Percentiles rank a stretch among this genome's conserved stretches.
phyloP scores from a whole-genome alignment of 805 yeast species.

The Wickerhamomyces strasburgensis region DNA sequence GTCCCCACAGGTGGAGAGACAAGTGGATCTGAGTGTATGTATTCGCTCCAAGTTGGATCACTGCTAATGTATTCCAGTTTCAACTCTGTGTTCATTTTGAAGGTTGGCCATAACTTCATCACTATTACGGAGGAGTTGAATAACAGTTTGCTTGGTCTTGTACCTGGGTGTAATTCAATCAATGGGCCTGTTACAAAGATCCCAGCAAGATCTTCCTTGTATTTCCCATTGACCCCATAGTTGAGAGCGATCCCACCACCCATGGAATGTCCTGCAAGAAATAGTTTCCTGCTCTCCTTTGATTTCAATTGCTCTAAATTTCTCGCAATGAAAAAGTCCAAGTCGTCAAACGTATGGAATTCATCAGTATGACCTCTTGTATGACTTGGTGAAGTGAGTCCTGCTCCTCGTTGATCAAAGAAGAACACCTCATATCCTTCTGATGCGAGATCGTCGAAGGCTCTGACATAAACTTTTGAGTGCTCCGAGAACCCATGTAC shows the following conservation, averaged over 20 bases:
- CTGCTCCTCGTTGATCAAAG: slow-evolving; percentile 76
- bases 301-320: slow-evolving; percentile 35
- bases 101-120: slow-evolving; percentile 40
- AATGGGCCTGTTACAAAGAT: slow-evolving; percentile 57
- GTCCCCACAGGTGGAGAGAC: slow-evolving; percentile 48
- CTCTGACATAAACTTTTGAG: slow-evolving; percentile 41
- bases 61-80: slow-evolving; percentile 50
- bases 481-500: slow-evolving; percentile 74
- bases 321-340: slow-evolving; percentile 50
- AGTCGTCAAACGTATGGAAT: slow-evolving; percentile 48
- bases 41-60: slow-evolving; percentile 41
- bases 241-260: slow-evolving; percentile 72
- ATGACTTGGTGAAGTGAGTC: slow-evolving; percentile 53
- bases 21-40: slow-evolving; percentile 38
- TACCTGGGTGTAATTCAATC: slow-evolving; percentile 49
- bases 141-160: slow-evolving; percentile 46
- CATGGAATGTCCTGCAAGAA: slow-evolving; percentile 70
- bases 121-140: slow-evolving; percentile 38
- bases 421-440: slow-evolving; percentile 61
- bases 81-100: slow-evolving; percentile 51
- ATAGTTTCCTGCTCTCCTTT: slow-evolving; percentile 36
- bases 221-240: slow-evolving; percentile 54
- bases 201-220: slow-evolving; percentile 40
- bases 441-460: slow-evolving; percentile 47
- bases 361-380: slow-evolving; percentile 55